Conservation (phyloP, 2,329 filamentous ascomycete species). For the Diaporthe sp. region DNA sequence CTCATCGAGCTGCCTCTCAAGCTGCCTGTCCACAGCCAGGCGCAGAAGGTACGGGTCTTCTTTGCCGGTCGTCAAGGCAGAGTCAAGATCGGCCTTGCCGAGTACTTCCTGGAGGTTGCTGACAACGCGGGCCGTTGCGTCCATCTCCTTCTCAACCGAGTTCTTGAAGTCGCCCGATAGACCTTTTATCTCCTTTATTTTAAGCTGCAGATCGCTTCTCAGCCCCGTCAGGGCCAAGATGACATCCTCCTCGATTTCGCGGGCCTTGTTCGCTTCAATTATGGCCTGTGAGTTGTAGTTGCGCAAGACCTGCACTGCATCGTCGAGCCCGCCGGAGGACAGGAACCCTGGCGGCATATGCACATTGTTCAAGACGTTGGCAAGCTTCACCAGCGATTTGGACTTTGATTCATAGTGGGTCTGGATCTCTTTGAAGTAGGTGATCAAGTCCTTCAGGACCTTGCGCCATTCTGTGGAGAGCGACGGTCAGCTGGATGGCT, state of each 20-base stretch:
- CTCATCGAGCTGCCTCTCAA: slow-evolving; percentile 94
- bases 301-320: slow-evolving; percentile 85
- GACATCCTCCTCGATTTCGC: slow-evolving; percentile 92
- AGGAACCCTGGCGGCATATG: slow-evolving; percentile 82
- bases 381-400: slow-evolving; percentile 86
- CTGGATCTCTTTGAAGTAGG: slow-evolving; percentile 94
- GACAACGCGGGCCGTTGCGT: slow-evolving; percentile 83
- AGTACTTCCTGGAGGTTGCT: slow-evolving; percentile 85
- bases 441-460: slow-evolving; percentile 92
- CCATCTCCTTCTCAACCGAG: slow-evolving; percentile 94
- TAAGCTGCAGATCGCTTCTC: slow-evolving; percentile 89
- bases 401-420: slow-evolving; percentile 87
- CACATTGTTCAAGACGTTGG: slow-evolving; percentile 87
- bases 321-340: slow-evolving; percentile 84
- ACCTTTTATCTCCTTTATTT: slow-evolving; percentile 98
- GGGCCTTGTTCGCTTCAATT: slow-evolving; percentile 86
- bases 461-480: slow-evolving; percentile 85
- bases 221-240: slow-evolving; percentile 89
- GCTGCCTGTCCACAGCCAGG: slow-evolving; percentile 87
- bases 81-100: slow-evolving; percentile 83
- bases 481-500: slow-evolving; percentile 10
- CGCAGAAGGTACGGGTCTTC: slow-evolving; percentile 93
- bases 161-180: slow-evolving; percentile 97
- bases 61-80: slow-evolving; percentile 82
- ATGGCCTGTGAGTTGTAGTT: slow-evolving; percentile 87